A percentile compares a stretch with the other conserved stretches of the same genome.
Evolutionary conservation across 2,329 filamentous ascomycete genomes (phyloP).

Genomic region (Fusarium algeriense): DNA sequence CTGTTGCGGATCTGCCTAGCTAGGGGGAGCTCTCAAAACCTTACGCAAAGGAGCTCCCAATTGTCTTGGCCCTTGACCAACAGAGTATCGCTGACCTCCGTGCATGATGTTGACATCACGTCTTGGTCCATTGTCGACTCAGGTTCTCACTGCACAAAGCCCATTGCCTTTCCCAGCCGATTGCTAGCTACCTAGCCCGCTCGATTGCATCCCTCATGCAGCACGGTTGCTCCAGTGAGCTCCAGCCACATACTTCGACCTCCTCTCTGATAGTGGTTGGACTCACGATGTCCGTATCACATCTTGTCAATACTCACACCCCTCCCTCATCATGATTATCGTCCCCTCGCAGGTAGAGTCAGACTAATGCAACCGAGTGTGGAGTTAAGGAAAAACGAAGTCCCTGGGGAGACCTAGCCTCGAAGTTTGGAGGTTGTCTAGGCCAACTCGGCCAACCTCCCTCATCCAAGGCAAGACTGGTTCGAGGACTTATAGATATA

Average conservation of each 20-base stretch:
- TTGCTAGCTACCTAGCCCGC: constrained; percentile 21
- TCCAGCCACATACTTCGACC: constrained; percentile 45
- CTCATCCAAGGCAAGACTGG: constrained; percentile 9
- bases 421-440: constrained; percentile 38
- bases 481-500: constrained; percentile 41
- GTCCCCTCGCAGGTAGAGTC: constrained; percentile 31
- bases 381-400: constrained; percentile 38
- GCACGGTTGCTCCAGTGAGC: constrained; percentile 46
- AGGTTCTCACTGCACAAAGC: neutral
- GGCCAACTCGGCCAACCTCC: constrained; percentile 29
- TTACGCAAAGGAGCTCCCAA: constrained; percentile 33
- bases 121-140: constrained; percentile 5
- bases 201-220: constrained; percentile 35
- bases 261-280: constrained; percentile 33
- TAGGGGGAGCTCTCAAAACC: constrained; percentile 38
- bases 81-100: constrained; percentile 35
- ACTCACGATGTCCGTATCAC: constrained; percentile 44
- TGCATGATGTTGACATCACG: constrained; percentile 47
- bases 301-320: constrained; percentile 41
- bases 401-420: constrained; percentile 29
- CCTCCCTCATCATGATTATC: constrained; percentile 40
- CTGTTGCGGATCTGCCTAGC: constrained; percentile 37
- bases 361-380: constrained; percentile 42
- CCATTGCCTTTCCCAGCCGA: constrained; percentile 23
- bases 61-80: constrained; percentile 27